phyloP scores from a whole-genome alignment of 2,329 filamentous ascomycete genomes.

The Trichoderma aggressivum region DNA sequence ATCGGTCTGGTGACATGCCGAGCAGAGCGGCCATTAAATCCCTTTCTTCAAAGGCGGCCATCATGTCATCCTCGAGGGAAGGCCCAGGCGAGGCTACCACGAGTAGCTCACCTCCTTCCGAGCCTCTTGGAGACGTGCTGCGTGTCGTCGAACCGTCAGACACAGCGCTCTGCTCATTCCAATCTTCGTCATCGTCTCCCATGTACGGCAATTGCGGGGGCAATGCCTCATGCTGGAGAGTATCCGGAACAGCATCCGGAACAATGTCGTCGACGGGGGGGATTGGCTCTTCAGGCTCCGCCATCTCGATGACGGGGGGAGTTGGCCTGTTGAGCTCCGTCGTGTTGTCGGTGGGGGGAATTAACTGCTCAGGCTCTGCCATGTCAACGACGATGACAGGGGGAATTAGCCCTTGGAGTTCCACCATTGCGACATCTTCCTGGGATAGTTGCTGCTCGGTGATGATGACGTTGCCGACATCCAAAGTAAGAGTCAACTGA shows the following conservation, averaged over 20 bases:
- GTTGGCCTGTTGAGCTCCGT: conserved; percentile 4
- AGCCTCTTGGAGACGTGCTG: background rate
- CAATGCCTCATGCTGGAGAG: background rate
- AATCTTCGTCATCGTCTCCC: conserved; percentile 12
- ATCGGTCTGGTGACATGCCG: background rate
- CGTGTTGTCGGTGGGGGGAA: background rate
- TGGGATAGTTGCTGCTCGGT: background rate
- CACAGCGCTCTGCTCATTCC: background rate
- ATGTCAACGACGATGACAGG: conserved; percentile 1
- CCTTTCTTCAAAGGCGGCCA: background rate
- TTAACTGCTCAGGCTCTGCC: background rate
- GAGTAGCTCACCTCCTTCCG: background rate
- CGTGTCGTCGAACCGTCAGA: background rate
- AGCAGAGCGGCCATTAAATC: conserved; percentile 6
- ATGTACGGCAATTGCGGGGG: conserved; percentile 7
- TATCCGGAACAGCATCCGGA: conserved; percentile 9
- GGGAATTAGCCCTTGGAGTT: conserved; percentile 2
- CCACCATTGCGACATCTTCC: conserved; percentile 13
- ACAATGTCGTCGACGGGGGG: conserved; percentile 10
- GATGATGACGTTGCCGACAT: conserved; percentile 5
- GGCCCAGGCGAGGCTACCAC: background rate
- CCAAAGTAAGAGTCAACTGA: conserved; percentile 1
- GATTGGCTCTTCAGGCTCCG: background rate
- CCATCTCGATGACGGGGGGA: background rate
- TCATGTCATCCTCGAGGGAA: conserved; percentile 8